These are phyloP conservation scores for Flaveria ramosissima DNA, from an alignment of 129 eudicot species.

Conservation along the genomic window DNA sequence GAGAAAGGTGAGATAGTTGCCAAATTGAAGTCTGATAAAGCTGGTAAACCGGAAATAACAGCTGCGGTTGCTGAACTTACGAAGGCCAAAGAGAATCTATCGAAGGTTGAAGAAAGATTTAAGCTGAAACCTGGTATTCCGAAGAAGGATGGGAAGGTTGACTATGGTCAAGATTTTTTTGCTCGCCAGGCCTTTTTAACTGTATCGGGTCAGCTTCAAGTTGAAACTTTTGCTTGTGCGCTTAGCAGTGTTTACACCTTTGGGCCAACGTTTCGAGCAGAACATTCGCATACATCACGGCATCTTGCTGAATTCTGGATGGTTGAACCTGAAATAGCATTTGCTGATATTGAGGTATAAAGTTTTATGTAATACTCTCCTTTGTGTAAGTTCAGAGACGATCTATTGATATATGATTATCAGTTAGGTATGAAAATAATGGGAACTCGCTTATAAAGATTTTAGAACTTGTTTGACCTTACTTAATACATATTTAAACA, in stretches of 20 bases:
- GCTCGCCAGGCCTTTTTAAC: slow-evolving; percentile 85
- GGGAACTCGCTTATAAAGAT: background rate
- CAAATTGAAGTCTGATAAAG: slow-evolving; percentile 74
- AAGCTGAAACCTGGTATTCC: slow-evolving; percentile 70
- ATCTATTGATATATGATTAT: background rate
- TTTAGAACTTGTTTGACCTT: background rate
- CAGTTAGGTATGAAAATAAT: background rate
- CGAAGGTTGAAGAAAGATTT: slow-evolving; percentile 63
- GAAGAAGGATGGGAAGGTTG: slow-evolving; percentile 78
- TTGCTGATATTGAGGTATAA: slow-evolving; percentile 84
- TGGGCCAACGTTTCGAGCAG: slow-evolving; percentile 99
- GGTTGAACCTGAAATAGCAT: slow-evolving; percentile 96
- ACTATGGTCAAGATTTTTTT: slow-evolving; percentile 81
- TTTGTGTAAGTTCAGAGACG: background rate
- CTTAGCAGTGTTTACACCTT: slow-evolving; percentile 88
- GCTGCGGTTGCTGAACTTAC: slow-evolving; percentile 79
- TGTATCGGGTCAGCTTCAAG: slow-evolving; percentile 95
- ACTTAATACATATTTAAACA: background rate
- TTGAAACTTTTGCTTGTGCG: slow-evolving; percentile 86
- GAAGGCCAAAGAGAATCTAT: slow-evolving; percentile 62
- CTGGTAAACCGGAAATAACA: slow-evolving; percentile 54
- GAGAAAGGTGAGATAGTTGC: slow-evolving; percentile 73
- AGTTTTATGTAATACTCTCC: background rate
- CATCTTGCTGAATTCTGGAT: slow-evolving; percentile 98
- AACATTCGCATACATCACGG: slow-evolving; percentile 84